phyloP scores from a whole-genome alignment of 176 grass and related monocot genomes.

The Alopecurus myosuroides region DNA sequence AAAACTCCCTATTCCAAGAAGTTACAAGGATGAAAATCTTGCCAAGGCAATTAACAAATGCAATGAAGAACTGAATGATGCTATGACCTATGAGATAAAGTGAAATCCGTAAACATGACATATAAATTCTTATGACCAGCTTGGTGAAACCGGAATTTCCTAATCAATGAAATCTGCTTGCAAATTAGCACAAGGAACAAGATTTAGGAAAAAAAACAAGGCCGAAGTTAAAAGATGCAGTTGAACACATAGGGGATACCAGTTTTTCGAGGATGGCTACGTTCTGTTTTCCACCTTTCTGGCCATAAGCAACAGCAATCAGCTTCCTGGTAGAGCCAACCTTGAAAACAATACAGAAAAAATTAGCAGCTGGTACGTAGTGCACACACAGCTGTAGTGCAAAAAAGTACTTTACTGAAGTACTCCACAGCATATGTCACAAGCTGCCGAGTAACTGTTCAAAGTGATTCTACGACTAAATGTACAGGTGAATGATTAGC shows the following conservation, averaged over 20 bases:
- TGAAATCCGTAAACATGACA: constrained; percentile 19
- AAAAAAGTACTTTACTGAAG: neutral
- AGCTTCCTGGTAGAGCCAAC: constrained; percentile 68
- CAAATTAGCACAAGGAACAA: no score
- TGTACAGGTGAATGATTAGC: neutral
- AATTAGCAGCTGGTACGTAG: constrained; percentile 9
- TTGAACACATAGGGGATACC: constrained; percentile 45
- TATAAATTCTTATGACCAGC: neutral
- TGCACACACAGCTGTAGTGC: neutral
- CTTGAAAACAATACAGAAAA: constrained; percentile 36
- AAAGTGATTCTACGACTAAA: neutral
- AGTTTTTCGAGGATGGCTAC: constrained; percentile 78
- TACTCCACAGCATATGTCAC: constrained; percentile 2
- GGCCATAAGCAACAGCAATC: constrained; percentile 71
- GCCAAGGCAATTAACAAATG: neutral
- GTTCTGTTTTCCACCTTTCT: constrained; percentile 87
- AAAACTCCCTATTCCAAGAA: neutral
- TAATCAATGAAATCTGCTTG: no score
- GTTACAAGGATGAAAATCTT: neutral
- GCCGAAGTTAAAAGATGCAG: neutral
- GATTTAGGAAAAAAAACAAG: no score
- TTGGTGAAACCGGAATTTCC: no score
- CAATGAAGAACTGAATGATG: neutral
- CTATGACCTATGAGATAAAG: constrained; percentile 1
- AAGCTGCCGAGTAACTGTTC: neutral